Percentiles rank a stretch among this genome's conserved stretches.
Evolutionary conservation across 768 basidiomycete genomes (phyloP).

Genomic region (Chiua virens): DNA sequence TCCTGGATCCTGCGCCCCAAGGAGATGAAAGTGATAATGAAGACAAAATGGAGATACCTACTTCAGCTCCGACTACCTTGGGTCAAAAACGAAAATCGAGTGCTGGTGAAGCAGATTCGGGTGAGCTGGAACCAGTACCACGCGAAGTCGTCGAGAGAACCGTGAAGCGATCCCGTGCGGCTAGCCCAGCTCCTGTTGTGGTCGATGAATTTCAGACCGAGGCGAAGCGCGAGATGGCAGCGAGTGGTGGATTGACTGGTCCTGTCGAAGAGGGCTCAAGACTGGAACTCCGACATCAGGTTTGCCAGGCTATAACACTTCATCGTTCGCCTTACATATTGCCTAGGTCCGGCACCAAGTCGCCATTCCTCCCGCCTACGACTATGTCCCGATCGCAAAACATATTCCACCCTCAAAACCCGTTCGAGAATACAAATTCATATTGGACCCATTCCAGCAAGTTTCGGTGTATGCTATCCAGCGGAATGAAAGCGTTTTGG

Average conservation of each 20-base stretch:
- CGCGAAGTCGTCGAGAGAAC: slow-evolving; percentile 34
- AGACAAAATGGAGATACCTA: neutral
- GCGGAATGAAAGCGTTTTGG: slow-evolving; percentile 94
- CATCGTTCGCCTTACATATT: slow-evolving; percentile 1
- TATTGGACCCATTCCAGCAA: slow-evolving; percentile 94
- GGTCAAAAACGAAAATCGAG: slow-evolving; percentile 29
- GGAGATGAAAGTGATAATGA: slow-evolving; percentile 32
- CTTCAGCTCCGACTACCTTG: neutral
- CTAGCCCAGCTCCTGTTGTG: slow-evolving; percentile 69
- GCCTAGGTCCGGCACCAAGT: slow-evolving; percentile 91
- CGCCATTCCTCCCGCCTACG: slow-evolving; percentile 88
- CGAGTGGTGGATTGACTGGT: slow-evolving; percentile 83
- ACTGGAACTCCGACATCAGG: slow-evolving; percentile 82
- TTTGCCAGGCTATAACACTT: neutral
- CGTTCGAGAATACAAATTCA: slow-evolving; percentile 92
- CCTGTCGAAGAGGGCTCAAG: slow-evolving; percentile 64
- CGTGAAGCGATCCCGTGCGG: slow-evolving; percentile 60
- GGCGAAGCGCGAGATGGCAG: slow-evolving; percentile 87
- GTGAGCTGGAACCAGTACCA: slow-evolving; percentile 5
- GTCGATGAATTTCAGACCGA: slow-evolving; percentile 95
- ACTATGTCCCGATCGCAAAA: slow-evolving; percentile 85
- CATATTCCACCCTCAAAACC: slow-evolving; percentile 92
- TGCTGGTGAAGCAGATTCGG: slow-evolving; percentile 2
- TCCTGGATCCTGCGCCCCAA: slow-evolving; percentile 22
- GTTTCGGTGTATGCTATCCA: slow-evolving; percentile 95